A percentile compares a stretch with the other conserved stretches of the same genome.
Conservation (phyloP, 2,329 filamentous ascomycete genomes). For the Exophiala mesophila region DNA sequence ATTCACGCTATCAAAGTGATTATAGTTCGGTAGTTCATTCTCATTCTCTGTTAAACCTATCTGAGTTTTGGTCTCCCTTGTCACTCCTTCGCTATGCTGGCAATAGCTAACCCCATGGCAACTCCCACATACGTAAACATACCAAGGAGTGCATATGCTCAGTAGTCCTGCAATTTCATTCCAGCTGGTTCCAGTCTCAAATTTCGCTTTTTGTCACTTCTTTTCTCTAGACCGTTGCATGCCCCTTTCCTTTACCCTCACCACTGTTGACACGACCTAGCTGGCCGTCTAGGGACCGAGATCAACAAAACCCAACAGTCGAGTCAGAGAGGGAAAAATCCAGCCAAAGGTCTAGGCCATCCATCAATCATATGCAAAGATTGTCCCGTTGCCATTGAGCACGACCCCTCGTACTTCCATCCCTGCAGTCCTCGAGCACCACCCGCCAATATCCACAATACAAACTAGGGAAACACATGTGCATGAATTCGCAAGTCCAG, state of each 20-base stretch:
- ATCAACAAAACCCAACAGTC: slow-evolving; percentile 5
- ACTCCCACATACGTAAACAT: slow-evolving; percentile 5
- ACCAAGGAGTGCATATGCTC: slow-evolving; percentile 4
- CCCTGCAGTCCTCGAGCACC: slow-evolving; percentile 21
- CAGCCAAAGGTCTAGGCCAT: slow-evolving; percentile 21
- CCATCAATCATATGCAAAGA: slow-evolving; percentile 25
- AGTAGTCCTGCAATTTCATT: slow-evolving; percentile 4
- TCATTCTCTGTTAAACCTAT: neutral
- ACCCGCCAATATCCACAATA: slow-evolving; percentile 25
- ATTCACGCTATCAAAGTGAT: too few species aligned
- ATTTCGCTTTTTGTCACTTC: slow-evolving; percentile 1
- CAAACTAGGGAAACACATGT: slow-evolving; percentile 24
- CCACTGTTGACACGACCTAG: too few species aligned
- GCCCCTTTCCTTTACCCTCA: slow-evolving; percentile 13
- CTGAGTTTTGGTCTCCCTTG: neutral
- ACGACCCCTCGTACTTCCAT: neutral
- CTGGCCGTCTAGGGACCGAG: too few species aligned
- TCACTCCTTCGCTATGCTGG: slow-evolving; percentile 22
- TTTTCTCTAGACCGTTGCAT: slow-evolving; percentile 21
- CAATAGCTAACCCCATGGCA: slow-evolving; percentile 18
- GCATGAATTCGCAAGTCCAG: slow-evolving; percentile 20
- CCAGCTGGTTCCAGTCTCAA: slow-evolving; percentile 13
- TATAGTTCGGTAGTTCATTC: too few species aligned
- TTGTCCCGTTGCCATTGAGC: slow-evolving; percentile 16
- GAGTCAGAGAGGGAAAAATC: slow-evolving; percentile 13